These are phyloP conservation scores for Farysia itapuensis DNA, from an alignment of 1,284 basidiomycete species.

Conservation along the genomic window DNA sequence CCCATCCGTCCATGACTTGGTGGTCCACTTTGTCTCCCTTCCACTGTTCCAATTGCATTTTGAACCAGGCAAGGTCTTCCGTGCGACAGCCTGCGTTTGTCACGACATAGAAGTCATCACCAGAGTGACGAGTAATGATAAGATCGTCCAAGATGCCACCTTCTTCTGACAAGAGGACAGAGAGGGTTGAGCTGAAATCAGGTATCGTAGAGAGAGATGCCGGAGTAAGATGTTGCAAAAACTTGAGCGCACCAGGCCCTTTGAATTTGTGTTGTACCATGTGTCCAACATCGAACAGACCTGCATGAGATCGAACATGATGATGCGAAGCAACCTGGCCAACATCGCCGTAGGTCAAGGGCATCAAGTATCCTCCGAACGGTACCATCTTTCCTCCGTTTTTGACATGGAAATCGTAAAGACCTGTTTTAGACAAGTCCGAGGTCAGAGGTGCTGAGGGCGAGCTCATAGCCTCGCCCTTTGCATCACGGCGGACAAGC, in stretches of 20 bases:
- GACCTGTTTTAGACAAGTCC: conserved; percentile 65
- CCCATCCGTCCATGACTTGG: conserved; percentile 81
- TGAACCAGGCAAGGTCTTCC: conserved; percentile 79
- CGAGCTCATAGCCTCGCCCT: conserved; percentile 20
- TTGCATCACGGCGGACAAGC: conserved; percentile 6
- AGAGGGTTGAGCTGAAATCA: conserved; percentile 72
- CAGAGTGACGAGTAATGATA: conserved; percentile 62
- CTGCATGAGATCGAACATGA: conserved; percentile 79
- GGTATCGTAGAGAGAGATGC: conserved; percentile 69
- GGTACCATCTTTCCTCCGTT: conserved; percentile 93
- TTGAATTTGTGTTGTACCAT: conserved; percentile 69
- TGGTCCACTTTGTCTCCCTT: conserved; percentile 70
- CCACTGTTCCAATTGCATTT: conserved; percentile 65
- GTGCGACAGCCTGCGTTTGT: conserved; percentile 89
- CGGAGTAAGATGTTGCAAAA: conserved; percentile 75
- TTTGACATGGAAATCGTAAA: conserved; percentile 86
- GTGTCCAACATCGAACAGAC: conserved; percentile 96
- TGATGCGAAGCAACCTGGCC: conserved; percentile 78
- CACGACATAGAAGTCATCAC: conserved; percentile 80
- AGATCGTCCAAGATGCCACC: conserved; percentile 96
- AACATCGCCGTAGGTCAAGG: conserved; percentile 74
- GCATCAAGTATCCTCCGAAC: conserved; percentile 95
- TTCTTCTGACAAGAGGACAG: conserved; percentile 80
- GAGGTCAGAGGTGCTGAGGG: conserved; percentile 11
- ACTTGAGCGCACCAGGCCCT: conserved; percentile 64